phyloP scores from a whole-genome alignment of 1,284 basidiomycete genomes.

The Puccinia coronata region DNA sequence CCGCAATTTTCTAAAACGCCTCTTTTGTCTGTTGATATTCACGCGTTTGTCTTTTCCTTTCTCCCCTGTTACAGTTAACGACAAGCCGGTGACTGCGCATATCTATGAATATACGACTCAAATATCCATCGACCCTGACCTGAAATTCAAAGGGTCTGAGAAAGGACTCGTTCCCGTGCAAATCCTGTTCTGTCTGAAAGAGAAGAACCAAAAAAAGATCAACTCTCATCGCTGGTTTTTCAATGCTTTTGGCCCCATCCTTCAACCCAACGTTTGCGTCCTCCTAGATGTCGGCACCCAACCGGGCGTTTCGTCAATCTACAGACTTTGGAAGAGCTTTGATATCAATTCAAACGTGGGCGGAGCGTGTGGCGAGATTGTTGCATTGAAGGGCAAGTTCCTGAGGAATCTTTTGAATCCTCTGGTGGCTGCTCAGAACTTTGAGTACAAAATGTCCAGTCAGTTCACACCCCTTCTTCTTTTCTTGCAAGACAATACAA shows the following conservation, averaged over 20 bases:
- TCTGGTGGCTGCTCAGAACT: conserved; percentile 84
- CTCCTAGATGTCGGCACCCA: conserved; percentile 92
- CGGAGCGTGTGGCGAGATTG: conserved; percentile 95
- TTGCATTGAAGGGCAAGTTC: conserved; percentile 82
- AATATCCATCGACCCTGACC: conserved; percentile 74
- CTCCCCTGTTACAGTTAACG: conserved; percentile 67
- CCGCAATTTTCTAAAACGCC: background rate
- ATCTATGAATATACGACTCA: conserved; percentile 87
- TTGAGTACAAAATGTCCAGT: conserved; percentile 91
- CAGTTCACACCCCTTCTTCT: conserved; percentile 7
- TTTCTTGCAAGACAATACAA: too few species aligned
- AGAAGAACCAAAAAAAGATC: conserved; percentile 85
- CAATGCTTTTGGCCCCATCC: conserved; percentile 59
- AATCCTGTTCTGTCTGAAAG: conserved; percentile 90
- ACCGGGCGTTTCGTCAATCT: conserved; percentile 84
- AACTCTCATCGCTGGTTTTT: conserved; percentile 67
- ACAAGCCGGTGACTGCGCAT: conserved; percentile 82
- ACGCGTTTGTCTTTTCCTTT: background rate
- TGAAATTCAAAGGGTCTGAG: conserved; percentile 79
- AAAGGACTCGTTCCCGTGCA: conserved; percentile 82
- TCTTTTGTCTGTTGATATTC: too few species aligned
- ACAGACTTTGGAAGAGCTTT: conserved; percentile 95
- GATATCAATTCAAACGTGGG: conserved; percentile 94
- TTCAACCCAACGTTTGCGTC: conserved; percentile 80
- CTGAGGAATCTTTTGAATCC: conserved; percentile 77